Base-by-base conservation (phyloP, 352 stramenopile genomes). In the Phytophthora multivora region DNA sequence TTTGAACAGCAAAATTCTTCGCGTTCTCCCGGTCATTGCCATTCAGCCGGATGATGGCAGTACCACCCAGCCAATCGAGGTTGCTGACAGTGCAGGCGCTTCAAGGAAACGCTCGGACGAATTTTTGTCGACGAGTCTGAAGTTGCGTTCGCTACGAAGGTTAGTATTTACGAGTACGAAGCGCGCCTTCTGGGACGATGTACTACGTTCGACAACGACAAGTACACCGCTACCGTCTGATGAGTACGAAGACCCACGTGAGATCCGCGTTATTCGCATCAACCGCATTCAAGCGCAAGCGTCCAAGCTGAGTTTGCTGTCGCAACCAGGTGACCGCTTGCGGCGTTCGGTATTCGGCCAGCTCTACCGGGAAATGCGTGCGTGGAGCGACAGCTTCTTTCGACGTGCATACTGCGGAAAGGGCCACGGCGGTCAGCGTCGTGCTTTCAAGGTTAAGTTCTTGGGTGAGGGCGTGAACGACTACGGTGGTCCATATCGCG, bases 391-490 rank as follows among this genome's bases (percentile, higher is more conserved):
- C 66, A 96, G 89, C 41, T 96, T 93, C 25, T 97, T 99, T 55
- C 89, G 98, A 9, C 87, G 97, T 38, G 89, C 95, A 18, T 99
- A 99, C 73, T 96, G 98, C 42, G 96, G 96, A 31, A 98, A 99
- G 60, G 96, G 97, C 40, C 97, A 99, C 57, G 97, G 96, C 26
- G 96, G 96, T 5, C 98, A 99, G 73, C 93, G 97, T 41, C 86
- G 98, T 47, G 96, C 96, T 46, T 99, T 99, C 70, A 99, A 99
- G 74, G 96, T 99, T n/a, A 99, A 99, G 64, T 97, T 99, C 46
- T 78, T 99, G 40, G 96, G 96, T 51, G 97, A 99, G 74, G 97
- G 97, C 42, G 97, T 99, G 23, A 98, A 99, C 71, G 97, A 99
- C 77, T 98, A 99, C 56, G 98, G 97, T 52, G 97, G 97, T 4